A percentile compares a stretch with the other conserved stretches of the same genome.
These are phyloP conservation scores for Boletus semigastroideus DNA, from an alignment of 1,284 basidiomycete genomes.

Conservation along the genomic window DNA sequence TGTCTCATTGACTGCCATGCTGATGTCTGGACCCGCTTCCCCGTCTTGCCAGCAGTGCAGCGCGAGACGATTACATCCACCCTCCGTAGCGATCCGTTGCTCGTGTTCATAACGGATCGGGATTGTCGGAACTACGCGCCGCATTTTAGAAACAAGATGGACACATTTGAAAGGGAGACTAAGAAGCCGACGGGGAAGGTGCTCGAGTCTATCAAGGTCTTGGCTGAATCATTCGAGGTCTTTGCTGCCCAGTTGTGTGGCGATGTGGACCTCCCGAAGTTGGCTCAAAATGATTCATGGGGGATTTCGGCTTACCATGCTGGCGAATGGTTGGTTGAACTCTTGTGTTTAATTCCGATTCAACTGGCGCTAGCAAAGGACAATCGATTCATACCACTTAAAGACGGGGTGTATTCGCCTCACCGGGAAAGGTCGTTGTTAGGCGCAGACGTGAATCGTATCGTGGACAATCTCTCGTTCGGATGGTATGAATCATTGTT, in stretches of 20 bases:
- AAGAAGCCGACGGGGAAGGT: slow-evolving; percentile 41
- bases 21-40: slow-evolving; percentile 66
- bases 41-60: slow-evolving; percentile 54
- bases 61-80: slow-evolving; percentile 45
- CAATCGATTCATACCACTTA: slow-evolving; percentile 59
- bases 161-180: slow-evolving; percentile 45
- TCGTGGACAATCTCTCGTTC: slow-evolving; percentile 54
- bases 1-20: slow-evolving; percentile 54
- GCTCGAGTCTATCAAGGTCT: slow-evolving; percentile 37
- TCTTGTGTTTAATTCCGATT: slow-evolving; percentile 64
- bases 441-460: slow-evolving; percentile 56
- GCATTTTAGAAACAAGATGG: slow-evolving; percentile 48
- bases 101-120: slow-evolving; percentile 46
- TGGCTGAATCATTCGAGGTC: slow-evolving; percentile 20
- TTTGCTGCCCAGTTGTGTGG: slow-evolving; percentile 21
- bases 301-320: slow-evolving; percentile 41
- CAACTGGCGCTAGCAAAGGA: slow-evolving; percentile 58
- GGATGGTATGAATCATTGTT: slow-evolving; percentile 70
- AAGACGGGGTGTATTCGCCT: slow-evolving; percentile 53
- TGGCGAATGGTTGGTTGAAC: slow-evolving; percentile 63
- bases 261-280: neutral
- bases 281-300: slow-evolving; percentile 13
- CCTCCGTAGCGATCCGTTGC: slow-evolving; percentile 29
- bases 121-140: slow-evolving; percentile 36
- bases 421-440: slow-evolving; percentile 52